A percentile compares a stretch with the other conserved stretches of the same genome.
These are phyloP conservation scores for Boletus eberwhitei DNA, from an alignment of 768 basidiomycete species.

Conservation along the genomic window DNA sequence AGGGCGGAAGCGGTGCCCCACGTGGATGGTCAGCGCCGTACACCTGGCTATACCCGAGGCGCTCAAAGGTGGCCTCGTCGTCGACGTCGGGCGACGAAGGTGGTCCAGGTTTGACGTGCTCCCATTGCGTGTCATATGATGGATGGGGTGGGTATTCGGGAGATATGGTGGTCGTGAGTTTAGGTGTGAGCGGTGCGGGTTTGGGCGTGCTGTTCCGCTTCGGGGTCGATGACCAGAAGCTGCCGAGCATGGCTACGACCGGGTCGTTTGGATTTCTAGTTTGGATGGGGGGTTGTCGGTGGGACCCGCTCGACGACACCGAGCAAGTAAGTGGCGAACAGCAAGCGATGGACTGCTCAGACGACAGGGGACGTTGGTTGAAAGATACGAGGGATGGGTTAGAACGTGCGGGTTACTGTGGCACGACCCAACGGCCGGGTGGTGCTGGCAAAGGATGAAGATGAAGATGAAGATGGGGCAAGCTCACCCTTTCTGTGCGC, in stretches of 20 bases:
- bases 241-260: neutral
- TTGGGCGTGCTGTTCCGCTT: constrained; percentile 19
- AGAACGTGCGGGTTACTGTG: neutral
- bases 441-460: neutral
- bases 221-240: constrained; percentile 15
- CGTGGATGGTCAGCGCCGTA: constrained; percentile 2
- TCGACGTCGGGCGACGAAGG: constrained; percentile 16
- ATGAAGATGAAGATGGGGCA: neutral
- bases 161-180: constrained; percentile 17
- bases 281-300: neutral
- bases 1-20: neutral
- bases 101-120: constrained; percentile 16
- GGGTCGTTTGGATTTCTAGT: neutral
- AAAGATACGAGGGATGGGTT: neutral
- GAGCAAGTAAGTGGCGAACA: no score
- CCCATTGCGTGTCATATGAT: constrained; percentile 20
- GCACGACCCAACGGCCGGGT: no score
- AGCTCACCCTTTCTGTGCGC: neutral
- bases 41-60: constrained; percentile 22
- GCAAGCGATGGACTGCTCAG: neutral
- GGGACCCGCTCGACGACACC: neutral
- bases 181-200: constrained; percentile 20
- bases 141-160: constrained; percentile 8
- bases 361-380: no score
- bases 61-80: constrained; percentile 16